phyloP scores from a whole-genome alignment of 108 stramenopile genomes.

The Schizochytrium sp. region DNA sequence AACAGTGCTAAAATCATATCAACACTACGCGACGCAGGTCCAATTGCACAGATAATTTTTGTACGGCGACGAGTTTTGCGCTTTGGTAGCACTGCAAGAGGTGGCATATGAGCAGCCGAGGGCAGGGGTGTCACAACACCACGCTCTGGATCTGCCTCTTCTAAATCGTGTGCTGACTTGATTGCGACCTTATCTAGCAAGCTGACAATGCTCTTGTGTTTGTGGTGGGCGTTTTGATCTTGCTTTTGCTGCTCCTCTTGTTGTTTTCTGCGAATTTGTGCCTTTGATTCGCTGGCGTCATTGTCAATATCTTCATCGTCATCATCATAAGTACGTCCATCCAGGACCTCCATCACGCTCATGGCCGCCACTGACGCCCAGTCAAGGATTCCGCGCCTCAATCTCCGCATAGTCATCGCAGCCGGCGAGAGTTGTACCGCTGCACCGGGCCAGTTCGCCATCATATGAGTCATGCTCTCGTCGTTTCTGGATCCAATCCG shows the following conservation, averaged over 20 bases:
- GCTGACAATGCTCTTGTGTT: too few species aligned
- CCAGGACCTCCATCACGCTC: conserved; percentile 5
- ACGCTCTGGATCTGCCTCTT: too few species aligned
- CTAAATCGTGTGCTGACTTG: too few species aligned
- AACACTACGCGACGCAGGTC: conserved; percentile 65
- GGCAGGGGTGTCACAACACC: background rate
- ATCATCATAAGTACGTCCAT: background rate
- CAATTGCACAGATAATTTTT: conserved; percentile 58
- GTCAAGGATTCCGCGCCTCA: conserved; percentile 1
- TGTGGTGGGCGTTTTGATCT: conserved; percentile 62
- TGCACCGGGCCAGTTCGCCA: background rate
- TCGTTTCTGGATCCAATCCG: background rate
- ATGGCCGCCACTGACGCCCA: conserved; percentile 5
- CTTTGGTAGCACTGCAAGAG: conserved; percentile 87
- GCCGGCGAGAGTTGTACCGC: background rate
- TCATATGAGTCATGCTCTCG: too few species aligned
- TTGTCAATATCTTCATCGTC: background rate
- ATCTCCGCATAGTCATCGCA: background rate
- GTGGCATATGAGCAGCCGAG: conserved; percentile 87
- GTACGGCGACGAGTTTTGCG: background rate
- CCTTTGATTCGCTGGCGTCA: background rate
- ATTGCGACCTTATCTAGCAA: too few species aligned
- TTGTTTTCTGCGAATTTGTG: background rate
- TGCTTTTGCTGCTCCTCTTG: conserved; percentile 69
- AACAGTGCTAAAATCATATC: conserved; percentile 82